Base-by-base conservation (phyloP, 139 green algal genomes). In the Chlamydomonas sphaeroides region DNA sequence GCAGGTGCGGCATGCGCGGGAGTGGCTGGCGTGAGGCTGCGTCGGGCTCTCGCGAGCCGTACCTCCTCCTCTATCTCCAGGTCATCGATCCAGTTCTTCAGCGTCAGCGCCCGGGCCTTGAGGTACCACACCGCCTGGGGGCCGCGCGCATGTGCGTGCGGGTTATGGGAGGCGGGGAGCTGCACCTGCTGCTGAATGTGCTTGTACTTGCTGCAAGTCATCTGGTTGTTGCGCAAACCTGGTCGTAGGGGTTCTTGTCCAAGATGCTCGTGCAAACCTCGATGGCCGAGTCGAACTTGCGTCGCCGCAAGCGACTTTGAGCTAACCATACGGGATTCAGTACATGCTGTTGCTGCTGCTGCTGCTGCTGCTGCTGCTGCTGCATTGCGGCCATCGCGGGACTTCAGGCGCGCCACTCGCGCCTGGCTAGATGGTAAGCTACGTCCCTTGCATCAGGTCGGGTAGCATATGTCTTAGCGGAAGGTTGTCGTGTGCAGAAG, bases 31-130 rank as follows among this genome's bases (percentile, higher is more conserved):
- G 49, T 15, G 49, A 59, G 18, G 48, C 48, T 11, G 14, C 48
- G 14, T 17, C 48, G n/a, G n/a, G 20, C 53, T 30, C 53, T 17
- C 53, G 20, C 53, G 53, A 28, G 32, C 20, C 73, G 10, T 71
- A 92, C 92, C 89, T 96, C 93, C 69, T 96, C 94, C 73, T 96
- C 93, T 4, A 96, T 86, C 38, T 97, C 94, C 14, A 89, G 95
- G 78, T 97, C 94, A 86, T 97, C 91, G 14, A 97, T 92, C 92
- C 91, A 97, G 75, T 93, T 92, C 59, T 94, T 93, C 28, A 94
- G 39, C 3, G 93, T 96, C 23, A 96, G 85, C 0, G 94, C 93
- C 0, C 94, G 85, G 30, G 84, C 90, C 48, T 97, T 97, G 0
- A 97, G 65, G 84, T 94, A 96, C 94, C 94, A 97, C 0, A 91